Percentiles rank a stretch among this genome's conserved stretches.
phyloP scores from a whole-genome alignment of 2,329 filamentous ascomycete genomes.

The Tolypocladium amazonense region DNA sequence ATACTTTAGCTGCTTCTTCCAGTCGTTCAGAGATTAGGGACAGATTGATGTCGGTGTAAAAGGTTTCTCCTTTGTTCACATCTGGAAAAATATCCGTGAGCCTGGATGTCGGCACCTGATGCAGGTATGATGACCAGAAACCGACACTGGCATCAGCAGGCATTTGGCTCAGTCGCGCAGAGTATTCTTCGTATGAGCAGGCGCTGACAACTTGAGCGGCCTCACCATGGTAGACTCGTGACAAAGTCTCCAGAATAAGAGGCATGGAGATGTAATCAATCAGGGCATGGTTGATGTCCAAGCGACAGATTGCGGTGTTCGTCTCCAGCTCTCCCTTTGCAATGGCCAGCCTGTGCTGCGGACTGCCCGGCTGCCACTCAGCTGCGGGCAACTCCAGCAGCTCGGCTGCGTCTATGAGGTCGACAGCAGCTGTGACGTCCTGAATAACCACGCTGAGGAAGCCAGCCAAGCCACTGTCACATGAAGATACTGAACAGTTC shows the following conservation, averaged over 20 bases:
- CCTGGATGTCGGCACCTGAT: background rate
- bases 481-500: background rate
- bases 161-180: background rate
- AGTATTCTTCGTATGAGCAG: background rate
- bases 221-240: background rate
- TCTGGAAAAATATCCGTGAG: background rate
- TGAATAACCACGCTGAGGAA: background rate
- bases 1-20: background rate
- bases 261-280: background rate
- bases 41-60: background rate
- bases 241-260: background rate
- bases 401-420: background rate
- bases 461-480: background rate
- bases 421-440: background rate
- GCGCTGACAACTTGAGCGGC: background rate
- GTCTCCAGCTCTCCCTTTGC: background rate
- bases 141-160: background rate
- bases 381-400: background rate
- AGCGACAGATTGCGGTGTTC: background rate
- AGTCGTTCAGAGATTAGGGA: background rate
- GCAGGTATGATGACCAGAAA: background rate
- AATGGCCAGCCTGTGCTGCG: background rate
- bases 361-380: background rate
- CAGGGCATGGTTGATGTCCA: background rate
- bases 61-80: background rate